Evolutionary conservation across 371 early-diverging fungal genomes (phyloP), one percentile per base, ranked within the genome.

Genomic region (Lichtheimia ramosa): DNA sequence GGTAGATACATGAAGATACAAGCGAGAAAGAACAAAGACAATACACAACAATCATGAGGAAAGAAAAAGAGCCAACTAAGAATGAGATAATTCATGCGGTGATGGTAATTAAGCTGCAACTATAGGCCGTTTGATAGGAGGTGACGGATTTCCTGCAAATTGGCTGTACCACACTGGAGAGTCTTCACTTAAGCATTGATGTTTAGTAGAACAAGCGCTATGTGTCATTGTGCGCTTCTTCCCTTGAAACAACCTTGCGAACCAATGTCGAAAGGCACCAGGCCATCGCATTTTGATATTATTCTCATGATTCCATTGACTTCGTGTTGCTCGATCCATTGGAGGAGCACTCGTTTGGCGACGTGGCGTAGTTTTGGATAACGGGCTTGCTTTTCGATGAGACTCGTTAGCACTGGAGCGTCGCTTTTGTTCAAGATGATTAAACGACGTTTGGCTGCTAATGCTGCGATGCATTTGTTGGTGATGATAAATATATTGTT

Each of bases 131-230:
- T 48, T 55, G 13, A 55, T n/a, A 27, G 63, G 63, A 7, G 68
- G 68, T 24, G 63, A 48, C 2, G 68, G 68, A 48, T 67, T 67
- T 18, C 53, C 59, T 20, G 56, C 15, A 49, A 51, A 67, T 60
- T 67, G 59, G 28, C 56, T 62, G 58, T 59, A 67, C 68, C 68
- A 67, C 16, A 67, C 68, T 57, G 68, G 59, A 12, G 57, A 53
- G 0, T 16, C n/a, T 63, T 57, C 42, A 20, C 10, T 46, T 12
- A 40, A 18, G 7, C n/a, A 34, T 2, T 34, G 34, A 10, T 34
- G 34, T 34, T 8, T 34, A 8, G 24, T 24, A 8, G 34, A 34
- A 28, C 6, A 28, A 34, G 34, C n/a, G 2, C 12, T 21, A 2
- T n/a, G 27, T n/a, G 25, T 27, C 27, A 24, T 18, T 5, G 14